phyloP scores from a whole-genome alignment of 768 basidiomycete species.

The Clitopilus hobsonii region DNA sequence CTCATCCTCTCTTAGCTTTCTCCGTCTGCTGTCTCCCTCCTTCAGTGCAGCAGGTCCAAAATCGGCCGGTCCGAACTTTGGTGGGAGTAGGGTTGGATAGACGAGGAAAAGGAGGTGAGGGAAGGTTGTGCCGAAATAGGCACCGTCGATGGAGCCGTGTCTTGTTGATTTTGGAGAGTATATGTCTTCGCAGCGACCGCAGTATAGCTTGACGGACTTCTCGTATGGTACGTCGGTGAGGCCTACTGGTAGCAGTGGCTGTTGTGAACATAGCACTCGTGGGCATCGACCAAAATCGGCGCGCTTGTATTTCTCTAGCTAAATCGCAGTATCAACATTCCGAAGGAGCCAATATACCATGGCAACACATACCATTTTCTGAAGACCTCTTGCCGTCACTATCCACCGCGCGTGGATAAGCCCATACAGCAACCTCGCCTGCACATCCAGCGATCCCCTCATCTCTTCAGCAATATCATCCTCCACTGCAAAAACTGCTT shows the following conservation, averaged over 20 bases:
- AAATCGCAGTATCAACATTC: background rate
- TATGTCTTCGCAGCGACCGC: conserved; percentile 97
- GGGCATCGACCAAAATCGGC: conserved; percentile 99
- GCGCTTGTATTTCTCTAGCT: conserved; percentile 97
- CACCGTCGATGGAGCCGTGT: conserved; percentile 96
- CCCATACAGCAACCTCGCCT: conserved; percentile 90
- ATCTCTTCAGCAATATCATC: conserved; percentile 94
- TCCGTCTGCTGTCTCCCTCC: conserved; percentile 26
- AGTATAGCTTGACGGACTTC: conserved; percentile 98
- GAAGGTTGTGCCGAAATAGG: conserved; percentile 98
- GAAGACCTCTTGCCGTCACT: conserved; percentile 86
- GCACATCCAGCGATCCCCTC: conserved; percentile 86
- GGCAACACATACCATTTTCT: conserved; percentile 75
- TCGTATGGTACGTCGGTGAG: conserved; percentile 97
- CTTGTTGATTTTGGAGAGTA: conserved; percentile 97
- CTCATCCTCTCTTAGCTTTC: conserved; percentile 49
- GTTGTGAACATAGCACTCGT: conserved; percentile 90
- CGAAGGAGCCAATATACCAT: background rate
- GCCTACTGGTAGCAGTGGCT: conserved; percentile 94
- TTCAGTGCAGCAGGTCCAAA: conserved; percentile 19
- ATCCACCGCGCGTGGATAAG: conserved; percentile 98
- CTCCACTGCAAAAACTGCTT: conserved; percentile 41
- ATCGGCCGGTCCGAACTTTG: conserved; percentile 56
- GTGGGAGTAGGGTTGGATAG: conserved; percentile 88
- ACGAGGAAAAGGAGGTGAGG: conserved; percentile 97